Conservation (phyloP, 352 stramenopile genomes). For the Globisporangium cylindrosporum region DNA sequence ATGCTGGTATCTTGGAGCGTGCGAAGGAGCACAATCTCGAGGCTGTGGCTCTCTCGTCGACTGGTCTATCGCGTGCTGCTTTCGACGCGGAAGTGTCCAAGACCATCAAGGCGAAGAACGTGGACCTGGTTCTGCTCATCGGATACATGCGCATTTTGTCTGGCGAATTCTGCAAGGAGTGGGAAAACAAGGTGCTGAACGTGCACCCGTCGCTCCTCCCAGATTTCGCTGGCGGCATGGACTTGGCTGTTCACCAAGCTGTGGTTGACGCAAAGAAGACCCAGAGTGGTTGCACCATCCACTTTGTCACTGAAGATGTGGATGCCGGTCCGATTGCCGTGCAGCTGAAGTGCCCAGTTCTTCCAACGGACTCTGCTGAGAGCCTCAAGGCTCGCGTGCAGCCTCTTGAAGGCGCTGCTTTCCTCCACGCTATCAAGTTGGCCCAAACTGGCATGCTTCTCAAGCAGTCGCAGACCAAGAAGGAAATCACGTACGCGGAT, state of each 20-base stretch:
- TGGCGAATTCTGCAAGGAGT: constrained; percentile 93
- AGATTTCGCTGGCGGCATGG: constrained; percentile 99
- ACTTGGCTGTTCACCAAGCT: constrained; percentile 97
- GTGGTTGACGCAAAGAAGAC: constrained; percentile 96
- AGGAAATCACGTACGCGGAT: constrained; percentile 96
- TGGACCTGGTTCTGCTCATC: constrained; percentile 97
- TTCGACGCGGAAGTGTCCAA: constrained; percentile 96
- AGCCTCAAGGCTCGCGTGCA: constrained; percentile 97
- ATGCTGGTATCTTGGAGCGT: constrained; percentile 94
- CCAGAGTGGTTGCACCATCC: constrained; percentile 97
- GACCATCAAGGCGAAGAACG: constrained; percentile 89
- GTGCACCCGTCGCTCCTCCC: constrained; percentile 99
- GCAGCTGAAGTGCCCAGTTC: constrained; percentile 93
- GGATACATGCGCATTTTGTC: constrained; percentile 99
- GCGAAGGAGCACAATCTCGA: constrained; percentile 81
- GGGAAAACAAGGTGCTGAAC: constrained; percentile 96
- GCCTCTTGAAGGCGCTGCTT: constrained; percentile 94
- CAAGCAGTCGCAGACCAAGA: constrained; percentile 59
- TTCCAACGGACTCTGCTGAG: constrained; percentile 91
- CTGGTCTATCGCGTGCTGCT: constrained; percentile 86
- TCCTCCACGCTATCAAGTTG: constrained; percentile 79
- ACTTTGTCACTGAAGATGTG: constrained; percentile 97
- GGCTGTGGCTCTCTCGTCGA: constrained; percentile 55
- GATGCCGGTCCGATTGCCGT: constrained; percentile 98
- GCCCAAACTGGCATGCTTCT: constrained; percentile 66